Conservation (phyloP, 306 rosid species). For the Vachellia collinsii region DNA sequence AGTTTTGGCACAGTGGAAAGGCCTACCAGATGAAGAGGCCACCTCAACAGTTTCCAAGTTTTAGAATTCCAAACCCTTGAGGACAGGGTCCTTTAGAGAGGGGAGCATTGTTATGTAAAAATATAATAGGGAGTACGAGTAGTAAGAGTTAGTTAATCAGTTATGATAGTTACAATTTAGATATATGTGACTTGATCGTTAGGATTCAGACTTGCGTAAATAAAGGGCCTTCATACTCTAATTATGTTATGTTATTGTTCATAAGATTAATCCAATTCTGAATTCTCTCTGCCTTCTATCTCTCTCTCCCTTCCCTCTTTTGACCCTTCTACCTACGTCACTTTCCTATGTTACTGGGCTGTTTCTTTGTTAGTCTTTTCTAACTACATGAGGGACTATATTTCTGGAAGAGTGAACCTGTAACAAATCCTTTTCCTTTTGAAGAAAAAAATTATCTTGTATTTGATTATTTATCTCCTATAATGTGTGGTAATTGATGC, state of each 20-base stretch:
- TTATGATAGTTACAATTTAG: neutral
- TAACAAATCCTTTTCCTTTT: slow-evolving; percentile 8
- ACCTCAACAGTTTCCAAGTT: neutral
- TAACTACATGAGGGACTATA: slow-evolving; percentile 1
- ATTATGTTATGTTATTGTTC: neutral
- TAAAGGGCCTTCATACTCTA: neutral
- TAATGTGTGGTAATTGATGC: slow-evolving; percentile 40
- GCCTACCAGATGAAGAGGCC: neutral
- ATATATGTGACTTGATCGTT: neutral
- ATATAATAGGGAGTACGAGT: neutral
- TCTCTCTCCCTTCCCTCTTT: neutral
- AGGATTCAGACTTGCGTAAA: neutral
- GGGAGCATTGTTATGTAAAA: neutral
- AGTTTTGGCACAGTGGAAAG: neutral
- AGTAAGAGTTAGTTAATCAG: neutral
- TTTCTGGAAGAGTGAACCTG: slow-evolving; percentile 9
- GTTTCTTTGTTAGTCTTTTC: slow-evolving; percentile 16
- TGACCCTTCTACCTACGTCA: neutral
- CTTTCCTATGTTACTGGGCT: slow-evolving; percentile 4
- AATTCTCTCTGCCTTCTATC: neutral
- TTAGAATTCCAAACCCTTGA: neutral
- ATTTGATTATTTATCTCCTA: neutral
- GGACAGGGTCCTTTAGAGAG: neutral
- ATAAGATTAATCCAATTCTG: neutral
- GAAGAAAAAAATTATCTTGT: neutral